Percentiles rank a stretch among this genome's conserved stretches.
phyloP scores from a whole-genome alignment of 306 rosid species.

The Ceratonia siliqua region DNA sequence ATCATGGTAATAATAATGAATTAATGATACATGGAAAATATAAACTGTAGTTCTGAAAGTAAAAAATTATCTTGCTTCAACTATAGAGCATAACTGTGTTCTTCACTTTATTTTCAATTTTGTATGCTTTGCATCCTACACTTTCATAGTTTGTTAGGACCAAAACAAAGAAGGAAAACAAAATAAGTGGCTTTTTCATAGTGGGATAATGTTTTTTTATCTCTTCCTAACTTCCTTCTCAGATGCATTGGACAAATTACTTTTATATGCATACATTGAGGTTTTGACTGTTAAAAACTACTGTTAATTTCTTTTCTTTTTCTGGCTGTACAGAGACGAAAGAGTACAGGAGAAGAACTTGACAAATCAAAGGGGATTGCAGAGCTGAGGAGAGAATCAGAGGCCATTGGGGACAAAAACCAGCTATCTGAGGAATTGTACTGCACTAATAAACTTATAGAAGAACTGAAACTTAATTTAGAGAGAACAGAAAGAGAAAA shows the following conservation, averaged over 20 bases:
- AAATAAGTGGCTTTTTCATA: neutral
- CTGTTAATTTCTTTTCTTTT: neutral
- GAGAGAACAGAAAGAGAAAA: constrained; percentile 74
- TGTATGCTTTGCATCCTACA: neutral
- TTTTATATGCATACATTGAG: neutral
- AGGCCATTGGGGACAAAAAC: constrained; percentile 44
- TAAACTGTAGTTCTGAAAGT: neutral
- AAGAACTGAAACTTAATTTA: constrained; percentile 66
- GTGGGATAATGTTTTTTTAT: neutral
- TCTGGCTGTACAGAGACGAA: constrained; percentile 65
- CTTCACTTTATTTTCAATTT: neutral
- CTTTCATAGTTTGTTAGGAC: neutral
- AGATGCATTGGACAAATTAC: neutral
- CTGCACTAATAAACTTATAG: constrained; percentile 67
- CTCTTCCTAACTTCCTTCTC: neutral
- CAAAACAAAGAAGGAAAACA: neutral
- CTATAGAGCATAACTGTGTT: neutral
- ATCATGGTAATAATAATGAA: neutral
- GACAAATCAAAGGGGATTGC: constrained; percentile 62
- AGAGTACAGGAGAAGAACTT: constrained; percentile 63
- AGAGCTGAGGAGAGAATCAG: constrained; percentile 51
- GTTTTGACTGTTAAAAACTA: neutral
- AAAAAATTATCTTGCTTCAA: neutral
- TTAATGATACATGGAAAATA: neutral
- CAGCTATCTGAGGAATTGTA: constrained; percentile 67